Conservation (phyloP, 1,284 basidiomycete genomes). For the Pseudozyma sp. region DNA sequence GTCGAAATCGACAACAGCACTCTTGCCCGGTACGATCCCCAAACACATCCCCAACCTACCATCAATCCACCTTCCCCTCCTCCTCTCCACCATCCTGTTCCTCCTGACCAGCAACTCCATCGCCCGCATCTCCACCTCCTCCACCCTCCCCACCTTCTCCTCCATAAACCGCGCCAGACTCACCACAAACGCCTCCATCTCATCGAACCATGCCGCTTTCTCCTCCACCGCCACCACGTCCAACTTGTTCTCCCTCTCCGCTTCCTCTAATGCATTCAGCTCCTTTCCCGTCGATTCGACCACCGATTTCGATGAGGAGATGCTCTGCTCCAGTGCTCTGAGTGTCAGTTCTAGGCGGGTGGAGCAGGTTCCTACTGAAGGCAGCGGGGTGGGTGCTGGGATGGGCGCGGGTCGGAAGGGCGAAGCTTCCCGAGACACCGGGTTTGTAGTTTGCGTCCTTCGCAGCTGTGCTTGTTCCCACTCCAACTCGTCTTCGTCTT, state of each 20-base stretch:
- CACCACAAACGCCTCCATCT: conserved; percentile 57
- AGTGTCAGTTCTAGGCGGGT: conserved; percentile 44
- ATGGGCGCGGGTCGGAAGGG: conserved; percentile 51
- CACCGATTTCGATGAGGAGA: conserved; percentile 28
- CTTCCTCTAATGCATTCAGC: conserved; percentile 39
- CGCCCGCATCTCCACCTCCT: conserved; percentile 54
- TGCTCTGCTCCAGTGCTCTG: conserved; percentile 36
- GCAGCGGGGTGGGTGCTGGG: conserved; percentile 50
- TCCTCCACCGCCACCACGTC: conserved; percentile 49
- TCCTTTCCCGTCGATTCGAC: conserved; percentile 24
- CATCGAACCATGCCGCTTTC: conserved; percentile 60
- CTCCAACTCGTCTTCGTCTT: conserved; percentile 74
- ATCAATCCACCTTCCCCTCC: conserved; percentile 38
- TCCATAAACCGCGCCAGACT: conserved; percentile 60
- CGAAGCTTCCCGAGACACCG: conserved; percentile 37
- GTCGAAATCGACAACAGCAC: conserved; percentile 28
- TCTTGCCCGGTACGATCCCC: conserved; percentile 22
- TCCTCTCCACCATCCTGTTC: conserved; percentile 24
- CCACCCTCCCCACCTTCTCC: conserved; percentile 50
- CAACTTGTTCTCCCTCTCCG: conserved; percentile 51
- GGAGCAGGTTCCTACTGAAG: conserved; percentile 52
- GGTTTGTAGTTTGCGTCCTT: conserved; percentile 27
- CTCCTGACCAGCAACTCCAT: conserved; percentile 35
- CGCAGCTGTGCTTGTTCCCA: conserved; percentile 61
- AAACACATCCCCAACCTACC: conserved; percentile 37